phyloP scores from a whole-genome alignment of 495 filamentous ascomycete genomes.

The Corynascus novoguineensis region DNA sequence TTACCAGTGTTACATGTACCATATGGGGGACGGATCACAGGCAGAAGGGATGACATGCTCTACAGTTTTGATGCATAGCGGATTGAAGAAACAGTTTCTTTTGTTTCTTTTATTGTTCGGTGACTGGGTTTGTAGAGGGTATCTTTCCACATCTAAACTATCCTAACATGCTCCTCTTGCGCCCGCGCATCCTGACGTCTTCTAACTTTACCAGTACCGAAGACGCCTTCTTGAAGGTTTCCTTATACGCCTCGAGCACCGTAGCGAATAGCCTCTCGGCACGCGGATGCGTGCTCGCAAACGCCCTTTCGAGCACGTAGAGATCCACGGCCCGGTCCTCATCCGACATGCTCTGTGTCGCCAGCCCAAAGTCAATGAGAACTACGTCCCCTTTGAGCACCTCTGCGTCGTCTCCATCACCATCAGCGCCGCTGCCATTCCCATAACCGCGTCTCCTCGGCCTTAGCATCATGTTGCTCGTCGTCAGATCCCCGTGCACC shows the following conservation, averaged over 20 bases:
- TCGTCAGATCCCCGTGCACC: slow-evolving; percentile 93
- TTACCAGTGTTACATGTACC: background rate
- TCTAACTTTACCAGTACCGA: slow-evolving; percentile 64
- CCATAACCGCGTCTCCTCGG: slow-evolving; percentile 22
- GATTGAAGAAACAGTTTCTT: slow-evolving; percentile 4
- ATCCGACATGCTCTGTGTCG: slow-evolving; percentile 71
- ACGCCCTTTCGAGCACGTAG: slow-evolving; percentile 95
- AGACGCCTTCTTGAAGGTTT: slow-evolving; percentile 46
- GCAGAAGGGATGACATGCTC: background rate
- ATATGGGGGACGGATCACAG: background rate
- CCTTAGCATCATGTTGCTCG: slow-evolving; percentile 90
- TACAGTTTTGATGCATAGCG: background rate
- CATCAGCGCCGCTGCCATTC: slow-evolving; percentile 9
- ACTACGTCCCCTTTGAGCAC: slow-evolving; percentile 68
- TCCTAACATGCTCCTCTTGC: slow-evolving; percentile 96
- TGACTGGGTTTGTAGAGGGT: slow-evolving; percentile 10
- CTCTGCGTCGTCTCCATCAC: slow-evolving; percentile 20
- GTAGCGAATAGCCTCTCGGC: slow-evolving; percentile 70
- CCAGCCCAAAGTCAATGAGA: slow-evolving; percentile 93
- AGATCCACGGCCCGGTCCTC: slow-evolving; percentile 95
- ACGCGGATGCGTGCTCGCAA: slow-evolving; percentile 86
- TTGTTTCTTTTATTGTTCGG: slow-evolving; percentile 7
- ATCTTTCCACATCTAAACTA: slow-evolving; percentile 30
- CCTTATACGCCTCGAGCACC: slow-evolving; percentile 51
- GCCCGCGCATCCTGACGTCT: slow-evolving; percentile 91